Evolutionary conservation across 768 basidiomycete genomes (phyloP).

Genomic region (Pleurotus giganteus): DNA sequence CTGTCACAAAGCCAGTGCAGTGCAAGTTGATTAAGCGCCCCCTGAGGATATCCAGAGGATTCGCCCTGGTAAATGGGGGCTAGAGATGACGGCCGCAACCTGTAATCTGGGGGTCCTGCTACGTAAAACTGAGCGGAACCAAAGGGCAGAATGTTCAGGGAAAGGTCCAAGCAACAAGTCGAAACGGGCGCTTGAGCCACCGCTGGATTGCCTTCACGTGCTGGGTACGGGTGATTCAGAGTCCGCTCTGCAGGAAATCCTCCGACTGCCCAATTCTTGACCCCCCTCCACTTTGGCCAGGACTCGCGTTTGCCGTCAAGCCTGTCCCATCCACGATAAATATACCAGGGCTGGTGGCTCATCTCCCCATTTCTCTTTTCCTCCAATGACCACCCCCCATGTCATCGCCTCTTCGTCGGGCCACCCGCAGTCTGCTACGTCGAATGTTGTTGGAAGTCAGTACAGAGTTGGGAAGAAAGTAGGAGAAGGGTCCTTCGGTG

Average conservation of each 20-base stretch:
- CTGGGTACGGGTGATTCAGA: slow-evolving; percentile 5
- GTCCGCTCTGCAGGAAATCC: slow-evolving; percentile 9
- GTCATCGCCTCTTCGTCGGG: slow-evolving; percentile 77
- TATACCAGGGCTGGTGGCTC: slow-evolving; percentile 23
- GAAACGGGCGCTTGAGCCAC: no score
- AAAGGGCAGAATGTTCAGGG: neutral
- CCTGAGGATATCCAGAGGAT: no score
- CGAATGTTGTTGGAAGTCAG: slow-evolving; percentile 75
- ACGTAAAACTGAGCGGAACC: neutral
- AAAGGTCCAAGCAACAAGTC: neutral
- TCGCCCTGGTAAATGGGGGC: no score
- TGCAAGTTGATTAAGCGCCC: no score
- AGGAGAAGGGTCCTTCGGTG: slow-evolving; percentile 98
- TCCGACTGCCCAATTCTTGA: slow-evolving; percentile 4
- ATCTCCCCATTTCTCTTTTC: slow-evolving; percentile 10
- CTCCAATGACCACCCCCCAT: slow-evolving; percentile 75
- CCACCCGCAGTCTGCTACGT: slow-evolving; percentile 62
- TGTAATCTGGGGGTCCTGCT: neutral
- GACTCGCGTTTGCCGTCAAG: neutral
- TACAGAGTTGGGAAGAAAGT: slow-evolving; percentile 97
- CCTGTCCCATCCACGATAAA: slow-evolving; percentile 17
- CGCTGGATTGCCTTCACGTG: no score
- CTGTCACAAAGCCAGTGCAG: no score
- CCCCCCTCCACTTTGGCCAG: slow-evolving; percentile 1
- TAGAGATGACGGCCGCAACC: no score